phyloP scores from a whole-genome alignment of 805 yeast genomes.

The Starmerella sp. region DNA sequence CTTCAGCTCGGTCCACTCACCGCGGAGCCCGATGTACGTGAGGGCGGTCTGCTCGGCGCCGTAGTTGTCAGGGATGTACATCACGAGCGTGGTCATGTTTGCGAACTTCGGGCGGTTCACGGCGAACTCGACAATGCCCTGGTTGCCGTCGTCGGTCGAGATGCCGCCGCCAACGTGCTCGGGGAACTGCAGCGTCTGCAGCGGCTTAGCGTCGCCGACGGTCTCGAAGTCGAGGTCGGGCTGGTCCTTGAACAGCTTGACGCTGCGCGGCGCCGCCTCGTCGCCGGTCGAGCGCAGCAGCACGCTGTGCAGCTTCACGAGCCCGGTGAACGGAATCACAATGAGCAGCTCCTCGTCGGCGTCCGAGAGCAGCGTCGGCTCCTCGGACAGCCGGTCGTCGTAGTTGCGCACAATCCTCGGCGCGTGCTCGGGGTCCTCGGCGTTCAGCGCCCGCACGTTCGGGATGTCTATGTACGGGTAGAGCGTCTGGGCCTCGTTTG shows the following conservation, averaged over 20 bases:
- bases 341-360: constrained; percentile 72
- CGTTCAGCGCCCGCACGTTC: constrained; percentile 53
- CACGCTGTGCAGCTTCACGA: constrained; percentile 63
- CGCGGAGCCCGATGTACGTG: constrained; percentile 69
- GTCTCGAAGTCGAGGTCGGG: constrained; percentile 62
- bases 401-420: constrained; percentile 42
- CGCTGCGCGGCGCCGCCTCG: constrained; percentile 53
- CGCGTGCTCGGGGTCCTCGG: constrained; percentile 42
- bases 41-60: constrained; percentile 46
- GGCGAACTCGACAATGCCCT: constrained; percentile 66
- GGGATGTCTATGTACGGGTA: constrained; percentile 48
- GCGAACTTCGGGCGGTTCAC: constrained; percentile 66
- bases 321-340: constrained; percentile 67
- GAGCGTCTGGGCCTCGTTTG: constrained; percentile 51
- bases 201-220: constrained; percentile 39
- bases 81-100: constrained; percentile 52
- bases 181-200: constrained; percentile 52
- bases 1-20: constrained; percentile 37
- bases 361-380: constrained; percentile 49
- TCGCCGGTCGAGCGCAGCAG: constrained; percentile 55
- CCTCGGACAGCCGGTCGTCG: constrained; percentile 37
- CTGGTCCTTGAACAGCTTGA: constrained; percentile 64
- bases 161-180: constrained; percentile 34
- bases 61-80: constrained; percentile 60
- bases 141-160: constrained; percentile 27